Conservation (phyloP, 1,284 basidiomycete species). For the Chalciporus sp. region DNA sequence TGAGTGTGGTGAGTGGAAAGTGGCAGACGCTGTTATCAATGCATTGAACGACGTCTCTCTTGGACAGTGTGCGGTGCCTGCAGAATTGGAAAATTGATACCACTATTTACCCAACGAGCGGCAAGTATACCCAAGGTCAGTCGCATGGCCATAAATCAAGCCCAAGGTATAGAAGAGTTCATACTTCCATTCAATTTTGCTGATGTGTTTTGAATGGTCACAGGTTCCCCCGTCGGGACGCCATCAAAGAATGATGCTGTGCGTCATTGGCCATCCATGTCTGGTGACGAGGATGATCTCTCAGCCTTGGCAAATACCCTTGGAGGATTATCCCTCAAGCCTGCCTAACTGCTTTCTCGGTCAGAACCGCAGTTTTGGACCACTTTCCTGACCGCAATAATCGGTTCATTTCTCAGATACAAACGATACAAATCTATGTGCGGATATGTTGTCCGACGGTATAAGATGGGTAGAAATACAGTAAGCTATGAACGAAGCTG, state of each 20-base stretch:
- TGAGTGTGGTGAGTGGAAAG: constrained; percentile 55
- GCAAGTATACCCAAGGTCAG: constrained; percentile 46
- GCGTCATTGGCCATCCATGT: neutral
- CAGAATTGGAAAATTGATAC: constrained; percentile 55
- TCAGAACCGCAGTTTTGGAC: neutral
- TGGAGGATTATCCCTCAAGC: constrained; percentile 13
- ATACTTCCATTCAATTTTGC: neutral
- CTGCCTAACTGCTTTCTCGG: neutral
- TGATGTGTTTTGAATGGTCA: neutral
- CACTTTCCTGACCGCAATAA: neutral
- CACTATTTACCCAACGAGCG: constrained; percentile 49
- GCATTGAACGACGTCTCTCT: neutral
- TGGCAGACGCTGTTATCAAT: neutral
- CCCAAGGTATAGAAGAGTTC: constrained; percentile 44
- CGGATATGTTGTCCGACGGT: neutral
- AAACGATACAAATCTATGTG: neutral
- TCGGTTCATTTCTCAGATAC: neutral
- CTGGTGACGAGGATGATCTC: constrained; percentile 8
- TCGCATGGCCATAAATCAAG: constrained; percentile 46
- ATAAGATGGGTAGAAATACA: neutral
- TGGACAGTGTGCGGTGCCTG: constrained; percentile 49
- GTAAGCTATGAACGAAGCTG: neutral
- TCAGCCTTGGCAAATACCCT: constrained; percentile 10
- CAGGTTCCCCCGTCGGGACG: constrained; percentile 24
- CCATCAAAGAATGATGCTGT: neutral